Evolutionary conservation across 306 rosid species (phyloP).

Genomic region (Morella rubra): DNA sequence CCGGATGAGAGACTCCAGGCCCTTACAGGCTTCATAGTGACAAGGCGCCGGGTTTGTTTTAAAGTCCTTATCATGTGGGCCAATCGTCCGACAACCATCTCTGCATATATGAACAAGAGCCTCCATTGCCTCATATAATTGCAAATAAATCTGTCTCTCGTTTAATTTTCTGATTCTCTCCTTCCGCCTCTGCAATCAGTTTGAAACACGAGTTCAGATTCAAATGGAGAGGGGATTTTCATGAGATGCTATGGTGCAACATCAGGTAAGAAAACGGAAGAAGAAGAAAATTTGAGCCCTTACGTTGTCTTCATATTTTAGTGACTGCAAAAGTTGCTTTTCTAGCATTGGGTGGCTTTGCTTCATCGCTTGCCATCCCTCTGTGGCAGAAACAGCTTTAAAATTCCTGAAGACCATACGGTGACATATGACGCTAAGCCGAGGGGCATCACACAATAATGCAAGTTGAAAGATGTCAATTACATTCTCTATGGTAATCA

Average conservation of each 20-base stretch:
- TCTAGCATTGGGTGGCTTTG: slow-evolving; percentile 72
- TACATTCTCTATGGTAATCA: slow-evolving; percentile 57
- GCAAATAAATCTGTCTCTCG: slow-evolving; percentile 63
- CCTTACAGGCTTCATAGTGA: slow-evolving; percentile 70
- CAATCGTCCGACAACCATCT: slow-evolving; percentile 93
- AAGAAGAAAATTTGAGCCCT: slow-evolving; percentile 12
- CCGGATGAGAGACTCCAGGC: slow-evolving; percentile 82
- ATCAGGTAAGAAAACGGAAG: not conserved
- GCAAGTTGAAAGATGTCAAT: slow-evolving; percentile 82
- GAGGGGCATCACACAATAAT: slow-evolving; percentile 74
- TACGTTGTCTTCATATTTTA: slow-evolving; percentile 65
- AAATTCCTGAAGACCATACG: slow-evolving; percentile 57
- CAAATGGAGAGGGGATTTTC: slow-evolving; percentile 10
- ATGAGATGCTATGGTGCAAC: not conserved
- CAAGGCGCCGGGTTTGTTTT: slow-evolving; percentile 68
- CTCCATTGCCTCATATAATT: slow-evolving; percentile 91
- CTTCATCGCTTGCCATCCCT: slow-evolving; percentile 78
- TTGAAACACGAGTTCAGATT: not conserved
- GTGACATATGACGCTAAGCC: slow-evolving; percentile 76
- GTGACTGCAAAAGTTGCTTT: slow-evolving; percentile 50
- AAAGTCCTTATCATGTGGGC: slow-evolving; percentile 80
- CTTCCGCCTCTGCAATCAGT: slow-evolving; percentile 51
- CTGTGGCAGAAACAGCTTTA: slow-evolving; percentile 57
- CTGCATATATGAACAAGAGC: slow-evolving; percentile 89
- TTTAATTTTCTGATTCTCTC: slow-evolving; percentile 56